phyloP scores from a whole-genome alignment of 2,329 filamentous ascomycete genomes.

The Chrysosporium queenslandicum region DNA sequence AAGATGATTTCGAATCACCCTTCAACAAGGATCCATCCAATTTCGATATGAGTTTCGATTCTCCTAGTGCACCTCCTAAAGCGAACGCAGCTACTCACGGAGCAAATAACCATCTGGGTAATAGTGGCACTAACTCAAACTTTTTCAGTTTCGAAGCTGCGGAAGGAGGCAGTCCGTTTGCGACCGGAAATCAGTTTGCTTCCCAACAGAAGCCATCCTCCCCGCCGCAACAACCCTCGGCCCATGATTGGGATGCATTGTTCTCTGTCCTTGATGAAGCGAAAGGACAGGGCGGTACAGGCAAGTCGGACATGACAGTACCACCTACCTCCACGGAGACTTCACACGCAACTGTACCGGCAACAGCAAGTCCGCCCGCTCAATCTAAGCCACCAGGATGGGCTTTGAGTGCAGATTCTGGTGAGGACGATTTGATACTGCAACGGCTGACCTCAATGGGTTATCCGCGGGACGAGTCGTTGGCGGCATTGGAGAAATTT shows the following conservation, averaged over 20 bases:
- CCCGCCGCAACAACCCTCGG: constrained; percentile 30
- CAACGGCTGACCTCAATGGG: constrained; percentile 88
- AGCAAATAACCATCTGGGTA: constrained; percentile 17
- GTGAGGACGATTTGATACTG: constrained; percentile 82
- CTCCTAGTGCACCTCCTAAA: constrained; percentile 27
- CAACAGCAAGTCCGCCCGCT: constrained; percentile 19
- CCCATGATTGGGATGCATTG: constrained; percentile 89
- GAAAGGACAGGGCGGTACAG: constrained; percentile 21
- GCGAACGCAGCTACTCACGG: constrained; percentile 17
- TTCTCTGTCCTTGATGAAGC: constrained; percentile 68
- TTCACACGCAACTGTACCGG: constrained; percentile 4
- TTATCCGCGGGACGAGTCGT: constrained; percentile 61
- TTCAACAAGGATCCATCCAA: constrained; percentile 29
- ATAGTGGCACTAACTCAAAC: constrained; percentile 25
- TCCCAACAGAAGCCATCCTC: constrained; percentile 7
- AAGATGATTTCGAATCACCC: constrained; percentile 44
- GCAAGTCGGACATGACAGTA: constrained; percentile 15
- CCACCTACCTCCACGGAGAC: constrained; percentile 11
- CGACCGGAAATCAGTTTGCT: not conserved
- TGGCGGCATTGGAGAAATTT: constrained; percentile 79
- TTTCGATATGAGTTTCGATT: constrained; percentile 41
- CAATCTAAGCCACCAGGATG: constrained; percentile 45
- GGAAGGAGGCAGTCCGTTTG: constrained; percentile 22
- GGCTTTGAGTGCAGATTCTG: constrained; percentile 61
- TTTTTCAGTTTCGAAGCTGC: constrained; percentile 32